These are phyloP conservation scores for Zizania palustris DNA, from an alignment of 202 grass and related monocot genomes.

Conservation along the genomic window DNA sequence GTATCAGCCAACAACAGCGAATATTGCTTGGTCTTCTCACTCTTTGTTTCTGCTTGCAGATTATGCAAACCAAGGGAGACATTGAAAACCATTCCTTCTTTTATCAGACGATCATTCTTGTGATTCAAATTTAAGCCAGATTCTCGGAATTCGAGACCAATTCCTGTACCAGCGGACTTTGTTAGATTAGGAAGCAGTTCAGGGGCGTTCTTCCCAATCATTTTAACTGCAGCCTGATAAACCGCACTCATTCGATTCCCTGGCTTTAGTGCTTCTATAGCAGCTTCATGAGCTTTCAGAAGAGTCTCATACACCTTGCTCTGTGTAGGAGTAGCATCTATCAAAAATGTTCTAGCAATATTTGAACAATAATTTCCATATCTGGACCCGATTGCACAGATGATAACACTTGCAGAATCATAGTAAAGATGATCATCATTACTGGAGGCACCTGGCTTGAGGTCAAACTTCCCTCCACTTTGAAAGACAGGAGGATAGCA, in stretches of 20 bases:
- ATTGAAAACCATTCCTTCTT: slow-evolving; percentile 76
- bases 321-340: slow-evolving; percentile 60
- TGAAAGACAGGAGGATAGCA: slow-evolving; percentile 87
- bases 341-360: slow-evolving; percentile 71
- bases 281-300: slow-evolving; percentile 78
- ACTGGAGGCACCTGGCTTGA: slow-evolving; percentile 66
- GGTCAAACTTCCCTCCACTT: slow-evolving; percentile 76
- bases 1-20: slow-evolving; percentile 78
- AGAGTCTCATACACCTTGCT: slow-evolving; percentile 67
- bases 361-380: slow-evolving; percentile 82
- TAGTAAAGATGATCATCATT: slow-evolving; percentile 72
- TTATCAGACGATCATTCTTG: slow-evolving; percentile 62
- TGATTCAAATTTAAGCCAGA: slow-evolving; percentile 72
- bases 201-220: slow-evolving; percentile 67
- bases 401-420: slow-evolving; percentile 74
- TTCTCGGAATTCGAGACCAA: slow-evolving; percentile 77
- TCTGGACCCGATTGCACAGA: slow-evolving; percentile 70
- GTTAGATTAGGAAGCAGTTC: slow-evolving; percentile 64
- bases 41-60: slow-evolving; percentile 55
- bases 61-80: slow-evolving; percentile 85
- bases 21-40: slow-evolving; percentile 71
- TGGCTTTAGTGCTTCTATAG: slow-evolving; percentile 46
- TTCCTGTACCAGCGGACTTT: slow-evolving; percentile 73
- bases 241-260: slow-evolving; percentile 60
- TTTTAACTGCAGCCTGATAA: slow-evolving; percentile 56